Base-by-base conservation (phyloP, 257 asterid genomes). In the Lycium ferocissimum region DNA sequence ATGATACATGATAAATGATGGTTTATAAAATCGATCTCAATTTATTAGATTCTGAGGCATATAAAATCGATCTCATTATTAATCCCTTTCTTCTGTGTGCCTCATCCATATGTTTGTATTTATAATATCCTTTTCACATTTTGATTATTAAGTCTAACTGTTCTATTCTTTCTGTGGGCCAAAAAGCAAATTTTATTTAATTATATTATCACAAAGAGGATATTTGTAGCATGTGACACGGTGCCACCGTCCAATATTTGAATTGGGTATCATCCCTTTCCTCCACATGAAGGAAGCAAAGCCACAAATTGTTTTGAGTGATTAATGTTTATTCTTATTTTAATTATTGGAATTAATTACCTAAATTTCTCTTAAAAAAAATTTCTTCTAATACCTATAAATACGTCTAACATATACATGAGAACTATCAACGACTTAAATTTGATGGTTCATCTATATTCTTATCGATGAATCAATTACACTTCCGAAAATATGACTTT, bases 181-280 rank as follows among this genome's bases (percentile, higher is more conserved):
- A 78, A 78, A 53, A 78, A 33, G 33, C 13, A 26, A 15, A 13
- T 7, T 7, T 76, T 14, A 1, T 13, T 76, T 4, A 26, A 26
- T 78, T 3, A 47, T 6, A 45, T 73, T 75, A 75, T 75, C 22
- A 75, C 33, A 0, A 26, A 26, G 26, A 59, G 66, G 33, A 59
- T 59, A 59, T 59, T 59, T 59, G 5, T 18, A 59, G 66, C 66
- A 59, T 59, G 49, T 35, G 82, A 26, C 82, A 78, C 26, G 65
- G 47, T 53, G 82, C 66, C 82, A 51, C 82, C 82, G 3, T 78
- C 82, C 65, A 78, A 22, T 54, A 22, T 78, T 78, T 78, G 65
- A 78, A 17, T 78, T 78, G 9, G 82, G 66, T 49, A 53, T 78
- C 65, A 78, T 78, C 65, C 82, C 82, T 78, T 78, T 78, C 82